These are phyloP conservation scores for Xylaria sp. DNA, from an alignment of 2,329 filamentous ascomycete species.

Conservation along the genomic window DNA sequence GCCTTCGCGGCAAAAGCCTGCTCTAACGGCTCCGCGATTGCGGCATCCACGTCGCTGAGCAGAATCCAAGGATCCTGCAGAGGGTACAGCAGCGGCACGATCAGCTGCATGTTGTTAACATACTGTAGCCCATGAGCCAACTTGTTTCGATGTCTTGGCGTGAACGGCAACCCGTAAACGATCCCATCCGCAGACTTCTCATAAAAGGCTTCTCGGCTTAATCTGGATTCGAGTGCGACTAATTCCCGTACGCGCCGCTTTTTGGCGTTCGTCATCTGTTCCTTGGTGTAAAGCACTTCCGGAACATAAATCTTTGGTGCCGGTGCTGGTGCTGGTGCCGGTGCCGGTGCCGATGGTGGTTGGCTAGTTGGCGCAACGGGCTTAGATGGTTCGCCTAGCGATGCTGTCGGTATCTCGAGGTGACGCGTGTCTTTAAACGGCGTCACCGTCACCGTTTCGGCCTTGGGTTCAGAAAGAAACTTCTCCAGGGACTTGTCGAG, in stretches of 20 bases:
- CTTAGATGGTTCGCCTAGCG: conserved; percentile 16
- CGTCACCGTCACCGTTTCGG: conserved; percentile 66
- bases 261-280: conserved; percentile 59
- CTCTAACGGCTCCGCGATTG: conserved; percentile 59
- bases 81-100: conserved; percentile 67
- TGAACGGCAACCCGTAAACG: conserved; percentile 64
- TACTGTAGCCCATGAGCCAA: conserved; percentile 55
- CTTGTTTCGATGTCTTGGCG: conserved; percentile 55
- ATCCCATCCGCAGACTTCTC: conserved; percentile 64
- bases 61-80: conserved; percentile 62
- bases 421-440: conserved; percentile 54
- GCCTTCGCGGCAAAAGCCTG: conserved; percentile 58
- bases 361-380: neutral
- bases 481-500: conserved; percentile 68
- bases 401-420: conserved; percentile 28
- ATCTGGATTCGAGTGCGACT: conserved; percentile 68
- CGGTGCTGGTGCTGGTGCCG: conserved; percentile 12
- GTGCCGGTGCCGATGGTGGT: conserved; percentile 9
- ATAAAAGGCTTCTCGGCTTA: conserved; percentile 62
- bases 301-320: conserved; percentile 35
- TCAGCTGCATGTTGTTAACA: conserved; percentile 60
- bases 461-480: conserved; percentile 64
- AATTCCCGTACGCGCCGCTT: conserved; percentile 59
- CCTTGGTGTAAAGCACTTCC: conserved; percentile 48
- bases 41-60: conserved; percentile 56